Percentiles rank a stretch among this genome's conserved stretches.
Conservation (phyloP, 768 basidiomycete species). For the Mrakia frigida region DNA sequence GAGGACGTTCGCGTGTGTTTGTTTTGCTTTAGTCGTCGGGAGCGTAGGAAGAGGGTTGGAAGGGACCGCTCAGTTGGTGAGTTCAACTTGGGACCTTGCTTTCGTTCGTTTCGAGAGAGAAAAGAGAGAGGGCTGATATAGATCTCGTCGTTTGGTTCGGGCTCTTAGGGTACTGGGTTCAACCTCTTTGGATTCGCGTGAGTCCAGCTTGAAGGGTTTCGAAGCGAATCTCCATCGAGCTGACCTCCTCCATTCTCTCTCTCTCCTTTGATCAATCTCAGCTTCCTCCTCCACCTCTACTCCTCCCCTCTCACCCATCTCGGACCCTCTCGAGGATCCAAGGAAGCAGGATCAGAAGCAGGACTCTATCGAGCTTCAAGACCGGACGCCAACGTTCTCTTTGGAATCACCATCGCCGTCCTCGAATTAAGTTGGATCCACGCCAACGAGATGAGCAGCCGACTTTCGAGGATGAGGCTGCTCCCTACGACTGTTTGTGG, state of each 20-base stretch:
- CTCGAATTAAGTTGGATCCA: conserved; percentile 22
- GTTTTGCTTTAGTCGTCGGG: not conserved
- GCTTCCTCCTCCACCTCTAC: conserved; percentile 29
- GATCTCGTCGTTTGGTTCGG: not conserved
- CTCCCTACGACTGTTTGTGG: conserved; percentile 25
- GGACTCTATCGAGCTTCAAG: not conserved
- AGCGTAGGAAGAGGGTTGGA: not conserved
- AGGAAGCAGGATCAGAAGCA: not conserved
- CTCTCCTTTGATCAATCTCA: not conserved
- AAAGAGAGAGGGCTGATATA: too few relatives aligned
- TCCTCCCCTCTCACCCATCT: conserved; percentile 28
- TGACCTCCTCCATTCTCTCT: not conserved
- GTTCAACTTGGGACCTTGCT: too few relatives aligned
- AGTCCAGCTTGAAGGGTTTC: not conserved
- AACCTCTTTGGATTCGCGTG: conserved; percentile 29
- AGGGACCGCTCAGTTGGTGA: not conserved
- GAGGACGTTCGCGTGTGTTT: conserved; percentile 23
- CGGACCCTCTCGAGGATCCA: not conserved
- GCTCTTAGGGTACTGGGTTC: conserved; percentile 13
- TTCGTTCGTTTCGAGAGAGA: too few relatives aligned
- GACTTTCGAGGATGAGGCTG: not conserved
- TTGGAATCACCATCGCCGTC: conserved; percentile 19
- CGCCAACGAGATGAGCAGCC: not conserved
- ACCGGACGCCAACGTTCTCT: conserved; percentile 14
- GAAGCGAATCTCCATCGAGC: not conserved